Percentiles rank a stretch among this genome's conserved stretches.
These are phyloP conservation scores for Nitzschia inconspicua DNA, from an alignment of 108 stramenopile genomes.

Conservation along the genomic window DNA sequence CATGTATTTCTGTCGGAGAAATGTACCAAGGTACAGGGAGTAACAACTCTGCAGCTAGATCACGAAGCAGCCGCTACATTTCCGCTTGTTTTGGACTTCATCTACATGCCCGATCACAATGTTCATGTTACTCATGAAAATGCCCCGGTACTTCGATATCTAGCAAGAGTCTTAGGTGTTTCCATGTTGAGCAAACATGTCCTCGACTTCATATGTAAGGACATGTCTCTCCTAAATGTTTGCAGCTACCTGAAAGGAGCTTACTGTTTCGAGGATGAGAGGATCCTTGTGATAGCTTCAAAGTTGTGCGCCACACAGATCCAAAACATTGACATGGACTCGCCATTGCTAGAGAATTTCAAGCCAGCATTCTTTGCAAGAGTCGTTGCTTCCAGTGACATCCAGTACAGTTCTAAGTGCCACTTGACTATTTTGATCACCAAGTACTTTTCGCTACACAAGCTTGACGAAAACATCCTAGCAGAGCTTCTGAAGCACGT, in stretches of 20 bases:
- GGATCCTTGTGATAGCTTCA: constrained; percentile 9
- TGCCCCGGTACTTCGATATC: constrained; percentile 33
- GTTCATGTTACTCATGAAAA: constrained; percentile 21
- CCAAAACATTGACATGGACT: constrained; percentile 5
- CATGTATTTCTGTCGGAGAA: constrained; percentile 10
- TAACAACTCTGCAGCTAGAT: constrained; percentile 18
- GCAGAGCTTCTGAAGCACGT: constrained; percentile 10
- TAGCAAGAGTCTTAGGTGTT: constrained; percentile 41
- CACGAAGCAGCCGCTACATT: constrained; percentile 22
- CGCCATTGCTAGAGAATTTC: constrained; percentile 7
- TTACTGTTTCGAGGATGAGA: constrained; percentile 25
- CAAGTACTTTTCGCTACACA: constrained; percentile 19
- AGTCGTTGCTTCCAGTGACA: constrained; percentile 18
- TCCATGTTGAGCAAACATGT: constrained; percentile 30
- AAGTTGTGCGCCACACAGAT: constrained; percentile 13
- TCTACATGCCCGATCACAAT: constrained; percentile 27
- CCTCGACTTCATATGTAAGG: constrained; percentile 33
- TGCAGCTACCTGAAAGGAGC: constrained; percentile 22
- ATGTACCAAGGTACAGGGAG: background rate
- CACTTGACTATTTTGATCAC: constrained; percentile 19
- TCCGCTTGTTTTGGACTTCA: constrained; percentile 37
- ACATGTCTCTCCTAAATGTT: constrained; percentile 35
- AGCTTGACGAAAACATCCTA: constrained; percentile 22
- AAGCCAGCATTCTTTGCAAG: constrained; percentile 30
- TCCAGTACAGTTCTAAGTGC: constrained; percentile 16